Base-by-base conservation (phyloP, 305 asterid species). In the Fraxinus xanthoxyloides region DNA sequence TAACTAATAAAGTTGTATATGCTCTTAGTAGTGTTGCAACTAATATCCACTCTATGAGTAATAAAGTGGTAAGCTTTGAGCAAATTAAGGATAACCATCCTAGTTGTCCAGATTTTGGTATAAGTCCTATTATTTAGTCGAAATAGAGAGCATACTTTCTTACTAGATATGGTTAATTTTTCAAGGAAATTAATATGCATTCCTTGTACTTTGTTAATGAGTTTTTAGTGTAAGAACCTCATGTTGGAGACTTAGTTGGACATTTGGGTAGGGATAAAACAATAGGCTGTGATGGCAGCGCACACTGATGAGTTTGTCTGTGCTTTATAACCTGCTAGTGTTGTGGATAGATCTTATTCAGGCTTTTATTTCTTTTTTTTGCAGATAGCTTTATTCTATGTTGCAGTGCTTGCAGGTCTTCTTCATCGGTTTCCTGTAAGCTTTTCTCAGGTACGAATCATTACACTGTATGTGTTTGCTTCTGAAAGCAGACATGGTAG, bases 391-490 rank as follows among this genome's bases (percentile, higher is more conserved):
- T 73, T 97, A 81, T 95, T 97, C 86, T 93, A 95, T 82, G 91
- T 92, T 80, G 99, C 97, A 67, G 96, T 97, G 80, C 91, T 97
- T 67, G 99, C 97, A 2, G 97, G 98, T 81, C 94, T 97, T 91
- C 93, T 97, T 84, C 98, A 95, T 85, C 92, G 98, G 72, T 95
- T 95, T 84, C 98, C 98, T 74, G 82, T 95, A 80, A 97, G 89
- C 90, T 97, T 95, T 87, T 88, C 98, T 86, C 97, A 91, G 98
- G 98, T 95, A 88, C 56, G 82, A 85, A 81, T 65, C 70, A 30
- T 38, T 54, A n/a, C 72, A 31, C 76, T 79, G 61, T 80, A 0
- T 51, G 56, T 73, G 13, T 80, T 51, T 61, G 59, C 77, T 79
- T 75, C 48, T 80, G 28, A 54, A 81, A 75, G 75, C 80, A 40